A percentile compares a stretch with the other conserved stretches of the same genome.
Evolutionary conservation across 208 protist genomes (phyloP).

Genomic region (Trichomonas vaginalis): DNA sequence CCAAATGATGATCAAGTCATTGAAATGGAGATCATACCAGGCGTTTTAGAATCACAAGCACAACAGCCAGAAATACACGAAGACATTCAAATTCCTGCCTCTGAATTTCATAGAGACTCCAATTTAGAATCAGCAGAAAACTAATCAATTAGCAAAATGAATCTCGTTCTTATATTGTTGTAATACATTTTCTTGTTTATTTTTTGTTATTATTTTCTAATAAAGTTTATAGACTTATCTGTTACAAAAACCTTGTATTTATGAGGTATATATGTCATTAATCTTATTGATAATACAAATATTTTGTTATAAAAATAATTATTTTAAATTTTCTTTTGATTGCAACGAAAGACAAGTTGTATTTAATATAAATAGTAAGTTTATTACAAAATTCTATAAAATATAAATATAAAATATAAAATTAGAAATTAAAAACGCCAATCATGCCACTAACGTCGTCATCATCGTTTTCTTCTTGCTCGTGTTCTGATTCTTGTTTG

Average conservation of each 20-base stretch:
- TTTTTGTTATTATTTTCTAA: too few relatives aligned
- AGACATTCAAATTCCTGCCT: not conserved
- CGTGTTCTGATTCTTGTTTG: not conserved
- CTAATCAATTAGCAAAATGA: too few relatives aligned
- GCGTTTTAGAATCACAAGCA: not conserved
- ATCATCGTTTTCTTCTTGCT: not conserved
- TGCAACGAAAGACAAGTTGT: not conserved
- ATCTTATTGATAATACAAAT: too few relatives aligned
- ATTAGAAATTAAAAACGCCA: not conserved
- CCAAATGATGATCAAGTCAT: not conserved
- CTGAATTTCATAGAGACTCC: not conserved
- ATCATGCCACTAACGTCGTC: not conserved
- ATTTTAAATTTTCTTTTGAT: not conserved
- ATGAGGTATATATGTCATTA: too few relatives aligned
- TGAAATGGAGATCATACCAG: not conserved
- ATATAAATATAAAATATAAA: not conserved
- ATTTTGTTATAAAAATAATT: not conserved
- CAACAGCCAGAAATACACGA: not conserved
- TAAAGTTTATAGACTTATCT: too few relatives aligned
- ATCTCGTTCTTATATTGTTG: too few relatives aligned
- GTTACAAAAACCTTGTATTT: too few relatives aligned
- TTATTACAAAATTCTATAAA: not conserved
- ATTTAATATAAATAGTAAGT: not conserved
- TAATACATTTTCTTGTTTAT: too few relatives aligned
- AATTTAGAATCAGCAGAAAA: too few relatives aligned